These are phyloP conservation scores for Coffea eugenioides DNA, from an alignment of 257 asterid genomes.

Conservation along the genomic window DNA sequence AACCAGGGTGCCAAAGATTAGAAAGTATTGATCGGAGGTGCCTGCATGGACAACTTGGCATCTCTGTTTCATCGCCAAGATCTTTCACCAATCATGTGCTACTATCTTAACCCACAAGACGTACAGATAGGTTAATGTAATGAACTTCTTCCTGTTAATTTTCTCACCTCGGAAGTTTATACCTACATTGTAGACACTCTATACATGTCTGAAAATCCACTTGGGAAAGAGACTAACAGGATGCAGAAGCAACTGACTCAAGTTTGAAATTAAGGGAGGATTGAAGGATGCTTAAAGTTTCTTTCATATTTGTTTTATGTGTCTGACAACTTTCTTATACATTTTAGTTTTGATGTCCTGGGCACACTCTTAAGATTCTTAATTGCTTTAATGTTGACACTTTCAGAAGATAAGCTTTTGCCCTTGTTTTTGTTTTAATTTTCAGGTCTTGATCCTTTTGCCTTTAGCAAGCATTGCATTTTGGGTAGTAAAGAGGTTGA, in stretches of 20 bases:
- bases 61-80: not conserved
- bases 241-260: not conserved
- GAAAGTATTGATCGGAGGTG: not conserved
- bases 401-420: not conserved
- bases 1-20: not conserved
- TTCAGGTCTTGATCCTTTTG: conserved; percentile 79
- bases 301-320: not conserved
- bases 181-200: not conserved
- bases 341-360: not conserved
- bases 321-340: not conserved
- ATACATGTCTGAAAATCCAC: too few relatives aligned
- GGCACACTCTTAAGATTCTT: not conserved
- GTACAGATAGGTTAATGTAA: not conserved
- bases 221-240: not conserved
- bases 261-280: not conserved
- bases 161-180: not conserved
- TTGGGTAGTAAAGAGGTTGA: conserved; percentile 72
- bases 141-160: not conserved
- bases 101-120: not conserved
- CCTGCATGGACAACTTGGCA: not conserved
- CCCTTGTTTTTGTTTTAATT: conserved; percentile 12
- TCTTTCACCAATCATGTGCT: not conserved
- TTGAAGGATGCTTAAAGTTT: not conserved
- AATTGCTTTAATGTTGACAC: too few relatives aligned
- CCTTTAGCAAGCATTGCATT: conserved; percentile 90